Evolutionary conservation across 1,284 basidiomycete genomes (phyloP).

Genomic region (Naganishia albida): DNA sequence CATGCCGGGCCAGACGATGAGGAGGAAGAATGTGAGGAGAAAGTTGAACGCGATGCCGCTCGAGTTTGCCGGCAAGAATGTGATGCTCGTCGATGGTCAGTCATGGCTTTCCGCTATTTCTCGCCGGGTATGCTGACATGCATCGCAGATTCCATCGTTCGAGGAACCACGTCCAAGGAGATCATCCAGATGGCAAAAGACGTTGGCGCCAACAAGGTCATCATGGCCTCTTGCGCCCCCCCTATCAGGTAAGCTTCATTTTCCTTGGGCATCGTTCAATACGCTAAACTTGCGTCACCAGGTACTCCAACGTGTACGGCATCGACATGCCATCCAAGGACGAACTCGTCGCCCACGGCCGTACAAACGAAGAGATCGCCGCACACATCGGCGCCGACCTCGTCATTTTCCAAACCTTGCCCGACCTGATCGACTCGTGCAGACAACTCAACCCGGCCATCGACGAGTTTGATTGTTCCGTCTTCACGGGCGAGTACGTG

Average conservation of each 20-base stretch:
- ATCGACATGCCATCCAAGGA: constrained; percentile 98
- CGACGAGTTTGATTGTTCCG: constrained; percentile 87
- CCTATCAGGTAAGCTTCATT: constrained; percentile 69
- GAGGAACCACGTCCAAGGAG: constrained; percentile 97
- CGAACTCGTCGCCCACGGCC: constrained; percentile 89
- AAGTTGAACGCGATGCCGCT: constrained; percentile 99
- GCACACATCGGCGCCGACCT: constrained; percentile 89
- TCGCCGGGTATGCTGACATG: constrained; percentile 13
- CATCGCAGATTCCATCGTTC: constrained; percentile 85
- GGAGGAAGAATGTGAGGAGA: constrained; percentile 91
- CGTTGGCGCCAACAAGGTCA: constrained; percentile 95
- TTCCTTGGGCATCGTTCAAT: not conserved
- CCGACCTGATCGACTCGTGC: constrained; percentile 85
- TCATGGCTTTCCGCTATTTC: constrained; percentile 14
- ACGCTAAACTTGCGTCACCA: constrained; percentile 8
- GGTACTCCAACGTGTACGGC: constrained; percentile 89
- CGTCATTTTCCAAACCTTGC: constrained; percentile 95
- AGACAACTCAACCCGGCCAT: constrained; percentile 81
- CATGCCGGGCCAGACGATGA: constrained; percentile 97
- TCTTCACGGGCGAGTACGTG: constrained; percentile 95
- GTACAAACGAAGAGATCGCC: constrained; percentile 76
- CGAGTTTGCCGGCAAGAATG: constrained; percentile 89
- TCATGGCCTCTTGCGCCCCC: constrained; percentile 95
- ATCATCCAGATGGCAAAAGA: constrained; percentile 99
- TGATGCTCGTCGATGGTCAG: constrained; percentile 91